A percentile compares a stretch with the other conserved stretches of the same genome.
Evolutionary conservation across 2,329 filamentous ascomycete species (phyloP).

Genomic region (Botrytis porri): DNA sequence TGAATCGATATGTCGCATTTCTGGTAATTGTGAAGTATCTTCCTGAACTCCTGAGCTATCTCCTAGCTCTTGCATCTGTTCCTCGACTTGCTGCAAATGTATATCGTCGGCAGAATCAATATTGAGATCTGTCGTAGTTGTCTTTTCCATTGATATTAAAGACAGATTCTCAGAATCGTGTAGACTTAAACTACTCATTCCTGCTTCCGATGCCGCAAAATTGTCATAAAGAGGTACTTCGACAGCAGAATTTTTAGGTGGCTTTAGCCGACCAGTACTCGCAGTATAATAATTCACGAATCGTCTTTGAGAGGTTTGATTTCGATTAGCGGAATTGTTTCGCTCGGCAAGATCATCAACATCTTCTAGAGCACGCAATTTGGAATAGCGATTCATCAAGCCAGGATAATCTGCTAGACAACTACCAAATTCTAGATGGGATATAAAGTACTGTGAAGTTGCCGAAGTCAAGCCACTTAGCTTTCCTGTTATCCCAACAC

Average conservation of each 20-base stretch:
- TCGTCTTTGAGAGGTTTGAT: slow-evolving; percentile 54
- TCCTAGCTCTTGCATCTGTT: slow-evolving; percentile 32
- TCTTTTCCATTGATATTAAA: slow-evolving; percentile 44
- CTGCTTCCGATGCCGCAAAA: slow-evolving; percentile 24
- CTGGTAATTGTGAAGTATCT: slow-evolving; percentile 28
- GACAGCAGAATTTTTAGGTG: slow-evolving; percentile 38
- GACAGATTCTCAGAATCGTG: slow-evolving; percentile 22
- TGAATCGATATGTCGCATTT: slow-evolving; percentile 43
- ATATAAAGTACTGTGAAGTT: slow-evolving; percentile 69
- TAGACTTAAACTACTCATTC: slow-evolving; percentile 31
- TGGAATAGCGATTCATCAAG: slow-evolving; percentile 67
- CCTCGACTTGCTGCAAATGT: slow-evolving; percentile 36
- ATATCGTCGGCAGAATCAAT: slow-evolving; percentile 39
- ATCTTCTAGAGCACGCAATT: slow-evolving; percentile 69
- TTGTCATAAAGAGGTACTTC: slow-evolving; percentile 26
- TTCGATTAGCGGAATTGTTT: slow-evolving; percentile 28
- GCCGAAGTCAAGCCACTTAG: slow-evolving; percentile 55
- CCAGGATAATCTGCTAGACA: slow-evolving; percentile 74
- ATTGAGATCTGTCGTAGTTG: background rate
- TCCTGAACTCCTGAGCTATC: slow-evolving; percentile 32
- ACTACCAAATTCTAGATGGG: slow-evolving; percentile 79
- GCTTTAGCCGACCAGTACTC: slow-evolving; percentile 70
- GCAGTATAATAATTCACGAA: slow-evolving; percentile 91
- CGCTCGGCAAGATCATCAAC: slow-evolving; percentile 51
- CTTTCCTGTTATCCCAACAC: slow-evolving; percentile 16